These are phyloP conservation scores for Colletotrichum sp. DNA, from an alignment of 2,329 filamentous ascomycete species.

Conservation along the genomic window DNA sequence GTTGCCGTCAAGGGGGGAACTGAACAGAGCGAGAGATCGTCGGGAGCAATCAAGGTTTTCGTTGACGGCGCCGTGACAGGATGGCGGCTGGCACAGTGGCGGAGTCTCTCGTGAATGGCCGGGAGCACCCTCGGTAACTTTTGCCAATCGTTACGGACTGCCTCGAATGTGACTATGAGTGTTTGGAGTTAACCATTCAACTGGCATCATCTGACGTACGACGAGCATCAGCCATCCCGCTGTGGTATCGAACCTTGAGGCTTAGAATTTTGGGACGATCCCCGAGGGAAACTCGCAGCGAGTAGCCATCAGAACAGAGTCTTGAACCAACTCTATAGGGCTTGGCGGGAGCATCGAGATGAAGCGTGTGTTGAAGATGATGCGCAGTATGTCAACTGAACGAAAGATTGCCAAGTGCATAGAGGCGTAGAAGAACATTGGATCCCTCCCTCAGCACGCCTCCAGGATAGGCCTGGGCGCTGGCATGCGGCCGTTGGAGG, in stretches of 20 bases:
- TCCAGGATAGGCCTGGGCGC: background rate
- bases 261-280: background rate
- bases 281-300: background rate
- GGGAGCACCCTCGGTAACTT: background rate
- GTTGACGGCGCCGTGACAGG: background rate
- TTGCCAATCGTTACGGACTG: slow-evolving; percentile 11
- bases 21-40: background rate
- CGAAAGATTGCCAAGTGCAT: background rate
- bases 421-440: background rate
- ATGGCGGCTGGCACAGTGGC: background rate
- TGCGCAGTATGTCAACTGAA: background rate
- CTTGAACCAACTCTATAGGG: background rate
- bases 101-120: background rate
- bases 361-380: background rate
- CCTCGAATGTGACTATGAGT: background rate
- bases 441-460: background rate
- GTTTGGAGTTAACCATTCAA: background rate
- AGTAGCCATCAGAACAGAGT: background rate
- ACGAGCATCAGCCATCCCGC: background rate
- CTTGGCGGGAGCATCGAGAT: background rate
- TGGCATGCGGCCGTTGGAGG: background rate
- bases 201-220: slow-evolving; percentile 1
- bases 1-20: background rate
- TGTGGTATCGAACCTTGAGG: background rate
- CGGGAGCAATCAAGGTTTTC: background rate